Conservation (phyloP, 495 filamentous ascomycete genomes). For the Penicillium longicatenatum region DNA sequence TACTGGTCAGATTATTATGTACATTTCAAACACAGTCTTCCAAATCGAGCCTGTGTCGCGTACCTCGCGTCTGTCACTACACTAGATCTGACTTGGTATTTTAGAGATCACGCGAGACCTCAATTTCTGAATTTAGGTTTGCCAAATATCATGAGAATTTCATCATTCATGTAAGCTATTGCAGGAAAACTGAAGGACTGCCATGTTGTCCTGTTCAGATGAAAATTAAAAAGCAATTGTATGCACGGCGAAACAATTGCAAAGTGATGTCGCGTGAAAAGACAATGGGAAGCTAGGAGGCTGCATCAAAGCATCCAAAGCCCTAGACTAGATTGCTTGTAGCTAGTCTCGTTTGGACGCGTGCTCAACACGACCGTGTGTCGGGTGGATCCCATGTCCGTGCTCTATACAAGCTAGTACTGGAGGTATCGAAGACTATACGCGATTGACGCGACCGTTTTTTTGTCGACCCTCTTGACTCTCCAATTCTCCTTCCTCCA, state of each 20-base stretch:
- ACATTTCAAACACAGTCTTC: neutral
- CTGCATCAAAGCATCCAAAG: neutral
- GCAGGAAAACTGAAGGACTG: neutral
- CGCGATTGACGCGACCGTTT: constrained; percentile 36
- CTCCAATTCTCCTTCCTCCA: constrained; percentile 5
- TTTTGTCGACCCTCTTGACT: constrained; percentile 5
- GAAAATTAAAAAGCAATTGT: too few species aligned
- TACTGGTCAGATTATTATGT: neutral
- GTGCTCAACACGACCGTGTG: constrained; percentile 30
- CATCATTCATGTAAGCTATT: neutral
- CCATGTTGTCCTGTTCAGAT: neutral
- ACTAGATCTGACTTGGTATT: neutral
- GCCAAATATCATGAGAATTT: neutral
- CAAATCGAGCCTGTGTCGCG: neutral
- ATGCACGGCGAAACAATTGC: too few species aligned
- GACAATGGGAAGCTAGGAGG: neutral
- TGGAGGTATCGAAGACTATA: constrained; percentile 25
- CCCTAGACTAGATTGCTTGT: constrained; percentile 1
- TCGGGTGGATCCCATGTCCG: constrained; percentile 29
- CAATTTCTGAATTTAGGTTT: neutral
- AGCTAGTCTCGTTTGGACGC: constrained; percentile 22
- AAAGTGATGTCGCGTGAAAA: neutral
- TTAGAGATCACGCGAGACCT: neutral
- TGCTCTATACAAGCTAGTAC: constrained; percentile 36
- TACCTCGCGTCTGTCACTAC: neutral